Evolutionary conservation across 768 basidiomycete genomes (phyloP), one percentile per base, ranked within the genome.

Genomic region (Solioccasus polychromus): DNA sequence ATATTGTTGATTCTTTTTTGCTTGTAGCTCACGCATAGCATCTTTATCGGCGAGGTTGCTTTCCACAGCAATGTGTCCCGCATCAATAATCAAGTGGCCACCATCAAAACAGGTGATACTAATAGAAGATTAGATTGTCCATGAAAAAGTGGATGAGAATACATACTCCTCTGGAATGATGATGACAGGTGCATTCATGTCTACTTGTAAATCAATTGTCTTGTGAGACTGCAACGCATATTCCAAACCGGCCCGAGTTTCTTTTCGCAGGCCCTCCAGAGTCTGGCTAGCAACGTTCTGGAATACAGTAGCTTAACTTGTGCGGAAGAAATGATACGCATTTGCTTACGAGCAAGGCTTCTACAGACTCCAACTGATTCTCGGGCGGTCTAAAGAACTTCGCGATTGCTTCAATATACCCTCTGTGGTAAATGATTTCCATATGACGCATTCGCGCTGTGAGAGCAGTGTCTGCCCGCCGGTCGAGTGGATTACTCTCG

Each of bases 101-200:
- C 92, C 87, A 18, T 81, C 68, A 48, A 78, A 76, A 7, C 80
- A 80, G 3, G 84, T 86, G 39, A 97, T 78, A 54, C 92, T 95
- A 46, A 47, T 43, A 28, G 31, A 49, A 19, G n/a, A 44, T 49
- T 34, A 56, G 52, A 10, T 35, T 9, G 26, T n/a, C 42, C 17
- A 31, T 14, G n/a, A 32, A 37, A 34, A 63, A 72, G 24, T 18
- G 2, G 22, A 35, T 18, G 24, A 41, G 40, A 47, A 35, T 8
- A 37, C 66, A 39, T 61, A 93, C 92, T 91, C 83, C 70, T 98
- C 95, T 2, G 96, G 96, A 42, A 98, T 79, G 57, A 99, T 92
- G 61, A 99, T 96, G 55, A 99, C 82, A 5, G 96, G 96, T 0
- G 96, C 92, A 57, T 95, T 90, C 75, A 99, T 78, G 59, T 99